Evolutionary conservation across 2,329 filamentous ascomycete genomes (phyloP).

Genomic region (Aspergillus fijiensis): DNA sequence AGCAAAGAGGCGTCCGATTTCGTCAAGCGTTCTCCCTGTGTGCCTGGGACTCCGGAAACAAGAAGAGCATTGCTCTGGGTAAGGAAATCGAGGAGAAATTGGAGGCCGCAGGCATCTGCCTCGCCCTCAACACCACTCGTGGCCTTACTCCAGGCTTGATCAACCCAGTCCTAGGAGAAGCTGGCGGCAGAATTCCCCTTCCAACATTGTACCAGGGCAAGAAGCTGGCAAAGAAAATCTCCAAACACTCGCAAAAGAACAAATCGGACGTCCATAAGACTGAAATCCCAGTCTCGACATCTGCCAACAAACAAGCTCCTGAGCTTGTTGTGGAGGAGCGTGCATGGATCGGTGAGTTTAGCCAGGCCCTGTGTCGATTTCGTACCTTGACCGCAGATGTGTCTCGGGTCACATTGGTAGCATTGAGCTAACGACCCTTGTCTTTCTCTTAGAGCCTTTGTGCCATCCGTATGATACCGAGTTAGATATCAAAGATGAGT

Average conservation of each 20-base stretch:
- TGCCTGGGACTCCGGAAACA: slow-evolving; percentile 29
- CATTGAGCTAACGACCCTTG: neutral
- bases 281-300: neutral
- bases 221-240: neutral
- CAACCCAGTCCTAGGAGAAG: slow-evolving; percentile 19
- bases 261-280: neutral
- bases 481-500: neutral
- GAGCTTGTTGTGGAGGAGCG: neutral
- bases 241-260: neutral
- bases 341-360: neutral
- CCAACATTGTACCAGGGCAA: slow-evolving; percentile 4
- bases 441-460: neutral
- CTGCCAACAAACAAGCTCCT: neutral
- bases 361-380: neutral
- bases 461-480: neutral
- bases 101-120: slow-evolving; percentile 10
- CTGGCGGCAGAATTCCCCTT: slow-evolving; percentile 20
- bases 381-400: neutral
- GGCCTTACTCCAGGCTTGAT: slow-evolving; percentile 26
- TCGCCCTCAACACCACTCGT: slow-evolving; percentile 19
- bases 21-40: slow-evolving; percentile 26
- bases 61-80: slow-evolving; percentile 18
- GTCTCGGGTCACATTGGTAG: neutral
- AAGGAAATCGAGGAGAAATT: slow-evolving; percentile 8
- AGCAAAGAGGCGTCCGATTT: slow-evolving; percentile 30